phyloP scores from a whole-genome alignment of 306 rosid species.

The Aeschynomene evenia region DNA sequence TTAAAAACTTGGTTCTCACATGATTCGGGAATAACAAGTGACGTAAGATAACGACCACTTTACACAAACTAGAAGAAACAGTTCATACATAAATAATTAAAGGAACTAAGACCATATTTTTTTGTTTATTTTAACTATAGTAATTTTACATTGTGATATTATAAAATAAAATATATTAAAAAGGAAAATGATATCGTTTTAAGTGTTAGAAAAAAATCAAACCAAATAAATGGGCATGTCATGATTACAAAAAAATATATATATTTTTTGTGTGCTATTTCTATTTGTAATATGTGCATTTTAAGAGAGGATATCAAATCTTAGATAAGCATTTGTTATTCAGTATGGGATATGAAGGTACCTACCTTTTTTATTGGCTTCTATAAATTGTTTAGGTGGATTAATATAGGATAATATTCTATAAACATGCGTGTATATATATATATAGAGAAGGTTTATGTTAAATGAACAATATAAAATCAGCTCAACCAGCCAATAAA shows the following conservation, averaged over 20 bases:
- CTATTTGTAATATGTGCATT: too few relatives aligned
- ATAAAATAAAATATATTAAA: too few relatives aligned
- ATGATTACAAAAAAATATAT: too few relatives aligned
- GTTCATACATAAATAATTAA: too few relatives aligned
- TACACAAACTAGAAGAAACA: not conserved
- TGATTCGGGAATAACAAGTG: not conserved
- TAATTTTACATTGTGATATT: not conserved
- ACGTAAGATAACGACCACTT: not conserved
- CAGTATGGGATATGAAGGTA: not conserved
- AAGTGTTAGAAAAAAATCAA: not conserved
- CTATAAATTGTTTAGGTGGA: not conserved
- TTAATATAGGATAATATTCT: not conserved
- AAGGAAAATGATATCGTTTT: not conserved
- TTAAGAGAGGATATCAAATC: conserved; percentile 2
- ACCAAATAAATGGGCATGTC: not conserved
- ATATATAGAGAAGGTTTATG: too few relatives aligned
- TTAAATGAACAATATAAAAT: too few relatives aligned
- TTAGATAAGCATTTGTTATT: not conserved
- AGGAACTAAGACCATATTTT: not conserved
- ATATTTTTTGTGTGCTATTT: too few relatives aligned
- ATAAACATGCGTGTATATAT: not conserved
- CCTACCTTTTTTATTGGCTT: not conserved
- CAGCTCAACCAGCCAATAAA: too few relatives aligned
- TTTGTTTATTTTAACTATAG: too few relatives aligned
- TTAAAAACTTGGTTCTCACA: not conserved